Base-by-base conservation (phyloP, 2,329 filamentous ascomycete species). In the Alternaria sp. region DNA sequence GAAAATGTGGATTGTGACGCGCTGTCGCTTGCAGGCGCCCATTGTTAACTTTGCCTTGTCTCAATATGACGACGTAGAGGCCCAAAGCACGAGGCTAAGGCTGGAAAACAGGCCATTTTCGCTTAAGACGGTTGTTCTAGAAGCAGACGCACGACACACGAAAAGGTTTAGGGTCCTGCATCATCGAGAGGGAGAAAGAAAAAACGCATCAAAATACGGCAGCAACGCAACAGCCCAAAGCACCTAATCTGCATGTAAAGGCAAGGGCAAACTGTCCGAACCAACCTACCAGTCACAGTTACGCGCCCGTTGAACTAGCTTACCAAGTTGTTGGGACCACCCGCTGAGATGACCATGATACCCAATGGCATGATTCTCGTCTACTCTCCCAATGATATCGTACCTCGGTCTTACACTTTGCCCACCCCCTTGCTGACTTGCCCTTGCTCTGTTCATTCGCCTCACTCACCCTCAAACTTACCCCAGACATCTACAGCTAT, bases 221-320 rank as follows among this genome's bases (percentile, higher is more conserved):
- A 52, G 32, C 19, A 52, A 36, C 36, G n/a, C 49, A 32, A 21
- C 49, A 52, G 49, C 49, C 49, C 49, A 52, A 52, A 25, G 19
- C 49, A 9, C 11, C 28, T 36, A 52, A 23, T 52, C 49, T 25
- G 36, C 36, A 17, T 40, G 28, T n/a, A 51, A 52, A 13, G 30
- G 12, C 19, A 19, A 40, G 36, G 13, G 32, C 12, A 13, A 52
- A 36, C 23, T 15, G 36, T 40, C 36, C 36, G 36, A 40, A 40
- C 49, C 49, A 36, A 13, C 19, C 49, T 40, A 36, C 49, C 19
- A 40, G 15, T 40, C 36, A 52, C 19, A 36, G 30, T 36, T 52
- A 52, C 49, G 49, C 49, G 49, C 49, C 49, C 49, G 49, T 52
- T 52, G 49, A 25, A 25, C 49, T 52, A 52, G 49, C 49, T 52